A percentile compares a stretch with the other conserved stretches of the same genome.
Conservation (phyloP, 1,139 yeast genomes). For the Pichia inconspicua region DNA sequence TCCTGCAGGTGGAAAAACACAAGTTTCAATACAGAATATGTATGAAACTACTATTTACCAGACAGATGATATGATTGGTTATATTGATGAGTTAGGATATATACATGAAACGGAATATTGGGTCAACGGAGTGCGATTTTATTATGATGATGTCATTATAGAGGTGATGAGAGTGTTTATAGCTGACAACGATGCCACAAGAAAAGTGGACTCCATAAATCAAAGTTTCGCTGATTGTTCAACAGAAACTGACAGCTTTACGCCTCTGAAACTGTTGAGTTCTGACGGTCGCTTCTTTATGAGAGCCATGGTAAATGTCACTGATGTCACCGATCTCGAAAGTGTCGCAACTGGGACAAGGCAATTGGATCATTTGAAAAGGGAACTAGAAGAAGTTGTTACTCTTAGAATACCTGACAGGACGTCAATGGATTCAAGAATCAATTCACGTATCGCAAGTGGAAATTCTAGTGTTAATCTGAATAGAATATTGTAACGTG, state of each 20-base stretch:
- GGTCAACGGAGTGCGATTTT: slow-evolving; percentile 57
- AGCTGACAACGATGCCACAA: neutral
- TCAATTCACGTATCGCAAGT: slow-evolving; percentile 28
- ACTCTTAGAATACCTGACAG: slow-evolving; percentile 71
- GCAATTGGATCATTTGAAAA: slow-evolving; percentile 54
- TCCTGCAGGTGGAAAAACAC: slow-evolving; percentile 78
- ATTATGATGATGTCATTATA: slow-evolving; percentile 55
- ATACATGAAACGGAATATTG: slow-evolving; percentile 57
- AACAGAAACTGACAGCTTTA: slow-evolving; percentile 24
- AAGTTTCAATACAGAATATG: slow-evolving; percentile 59
- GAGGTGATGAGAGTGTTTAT: slow-evolving; percentile 48
- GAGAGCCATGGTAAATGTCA: slow-evolving; percentile 62
- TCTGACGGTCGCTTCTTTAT: slow-evolving; percentile 52
- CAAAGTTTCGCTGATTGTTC: slow-evolving; percentile 12
- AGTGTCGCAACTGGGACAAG: slow-evolving; percentile 58
- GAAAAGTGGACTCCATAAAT: too few relatives aligned
- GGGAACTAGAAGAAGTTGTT: slow-evolving; percentile 57
- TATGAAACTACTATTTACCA: slow-evolving; percentile 52
- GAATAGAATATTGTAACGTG: neutral
- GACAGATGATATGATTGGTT: slow-evolving; percentile 29
- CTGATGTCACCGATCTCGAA: slow-evolving; percentile 69
- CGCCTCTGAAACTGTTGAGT: slow-evolving; percentile 41
- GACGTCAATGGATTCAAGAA: slow-evolving; percentile 70
- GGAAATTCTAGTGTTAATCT: neutral
- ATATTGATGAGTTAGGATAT: slow-evolving; percentile 63